Evolutionary conservation across 495 filamentous ascomycete species (phyloP).

Genomic region (Penicillium salamii): DNA sequence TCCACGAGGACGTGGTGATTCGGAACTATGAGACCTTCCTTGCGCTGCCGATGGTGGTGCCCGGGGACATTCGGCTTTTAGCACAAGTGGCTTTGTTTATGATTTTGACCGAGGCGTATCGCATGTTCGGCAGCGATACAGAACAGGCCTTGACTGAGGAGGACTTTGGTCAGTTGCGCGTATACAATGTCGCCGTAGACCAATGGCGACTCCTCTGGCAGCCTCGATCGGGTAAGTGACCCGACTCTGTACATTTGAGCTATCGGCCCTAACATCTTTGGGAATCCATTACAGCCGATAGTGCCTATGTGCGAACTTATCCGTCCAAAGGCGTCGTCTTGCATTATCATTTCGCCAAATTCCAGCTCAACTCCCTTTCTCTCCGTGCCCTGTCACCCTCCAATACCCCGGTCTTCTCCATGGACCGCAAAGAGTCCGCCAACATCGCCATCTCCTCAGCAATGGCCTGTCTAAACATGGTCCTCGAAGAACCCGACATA

Average conservation of each 20-base stretch:
- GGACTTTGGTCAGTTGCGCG: constrained; percentile 48
- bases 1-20: constrained; percentile 53
- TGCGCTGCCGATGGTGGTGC: constrained; percentile 41
- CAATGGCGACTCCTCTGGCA: constrained; percentile 58
- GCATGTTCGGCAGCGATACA: constrained; percentile 54
- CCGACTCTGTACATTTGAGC: not conserved
- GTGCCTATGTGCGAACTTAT: constrained; percentile 53
- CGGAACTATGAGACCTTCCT: constrained; percentile 52
- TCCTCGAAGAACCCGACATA: constrained; percentile 55
- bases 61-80: constrained; percentile 52
- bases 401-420: constrained; percentile 50
- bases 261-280: not conserved
- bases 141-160: constrained; percentile 53
- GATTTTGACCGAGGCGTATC: constrained; percentile 56
- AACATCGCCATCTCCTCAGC: constrained; percentile 57
- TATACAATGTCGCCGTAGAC: constrained; percentile 54
- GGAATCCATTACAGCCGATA: constrained; percentile 35
- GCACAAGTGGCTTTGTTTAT: constrained; percentile 58
- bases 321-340: constrained; percentile 57
- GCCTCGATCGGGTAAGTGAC: constrained; percentile 46
- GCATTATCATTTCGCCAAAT: constrained; percentile 61
- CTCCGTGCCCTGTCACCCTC: constrained; percentile 50
- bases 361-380: constrained; percentile 58
- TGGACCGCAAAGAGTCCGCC: constrained; percentile 53
- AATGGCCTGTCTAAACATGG: constrained; percentile 52